Base-by-base conservation (phyloP, 345 rosid species). In the Citrus inodora region DNA sequence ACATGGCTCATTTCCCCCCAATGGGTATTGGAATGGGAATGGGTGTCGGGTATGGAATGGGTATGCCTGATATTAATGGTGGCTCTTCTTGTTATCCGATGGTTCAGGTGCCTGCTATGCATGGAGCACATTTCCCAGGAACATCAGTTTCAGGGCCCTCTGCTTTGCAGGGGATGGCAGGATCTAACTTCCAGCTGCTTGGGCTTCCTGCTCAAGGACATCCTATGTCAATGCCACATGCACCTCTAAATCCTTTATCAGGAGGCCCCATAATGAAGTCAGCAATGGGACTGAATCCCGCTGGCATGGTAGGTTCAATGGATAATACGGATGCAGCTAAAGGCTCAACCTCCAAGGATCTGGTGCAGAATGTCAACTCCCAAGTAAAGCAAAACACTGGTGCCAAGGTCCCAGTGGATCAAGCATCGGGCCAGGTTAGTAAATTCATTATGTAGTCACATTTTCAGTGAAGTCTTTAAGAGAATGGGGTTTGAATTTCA, bases 21-120 rank as follows among this genome's bases (percentile, higher is more conserved):
- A 78, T 89, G 84, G 89, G 90, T 22, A 78, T 84, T 25, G 94
- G 94, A 22, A 88, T 92, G 93, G 96, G 91, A 76, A 85, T 88
- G 83, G 92, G 89, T 25, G 76, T 92, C 81, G 90, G 92, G 71
- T 89, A 74, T 42, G 93, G 91, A 76, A 90, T 90, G 87, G 89
- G 90, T 5, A 76, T 90, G 79, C 90, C 90, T 7, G 89, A 88
- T 78, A 79, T 86, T 82, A 90, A 80, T 65, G 80, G 85, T 80
- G 84, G 82, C 37, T 76, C 88, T 51, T 78, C 88, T 67, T 76
- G 79, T 82, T 80, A 82, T 67, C 87, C 90, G 21, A 67, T 85
- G 89, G 79, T 86, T 81, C 91, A 79, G 67, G 71, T 80, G 77
- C 86, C 89, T 75, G 59, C 87, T 17, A 85, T 88, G 87, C 88